Conservation (phyloP, 768 basidiomycete species). For the Leccinellum luteum region DNA sequence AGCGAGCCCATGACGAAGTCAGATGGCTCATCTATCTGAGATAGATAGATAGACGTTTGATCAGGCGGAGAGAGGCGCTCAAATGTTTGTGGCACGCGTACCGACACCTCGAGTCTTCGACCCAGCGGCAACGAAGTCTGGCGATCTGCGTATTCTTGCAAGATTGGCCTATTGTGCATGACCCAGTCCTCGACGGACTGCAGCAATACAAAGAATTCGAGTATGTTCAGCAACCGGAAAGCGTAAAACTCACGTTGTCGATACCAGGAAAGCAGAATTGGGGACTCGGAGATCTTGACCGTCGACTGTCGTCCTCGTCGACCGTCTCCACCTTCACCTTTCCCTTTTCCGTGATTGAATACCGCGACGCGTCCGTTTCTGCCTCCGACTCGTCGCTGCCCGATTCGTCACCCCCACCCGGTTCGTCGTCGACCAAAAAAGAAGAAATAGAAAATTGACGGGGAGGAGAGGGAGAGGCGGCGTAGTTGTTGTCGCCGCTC, state of each 20-base stretch:
- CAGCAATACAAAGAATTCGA: background rate
- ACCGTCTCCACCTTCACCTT: conserved; percentile 9
- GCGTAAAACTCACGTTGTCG: conserved; percentile 6
- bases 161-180: conserved; percentile 18
- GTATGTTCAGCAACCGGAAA: background rate
- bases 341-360: conserved; percentile 6
- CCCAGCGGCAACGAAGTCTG: conserved; percentile 27
- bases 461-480: conserved; percentile 1
- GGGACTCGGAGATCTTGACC: conserved; percentile 1
- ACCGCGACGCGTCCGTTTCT: background rate
- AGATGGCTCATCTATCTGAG: conserved; percentile 25
- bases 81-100: background rate
- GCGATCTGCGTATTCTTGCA: conserved; percentile 29
- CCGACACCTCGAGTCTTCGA: conserved; percentile 23
- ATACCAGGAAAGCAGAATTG: background rate
- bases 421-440: background rate
- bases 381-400: background rate
- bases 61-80: conserved; percentile 1
- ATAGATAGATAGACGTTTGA: background rate
- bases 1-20: conserved; percentile 24
- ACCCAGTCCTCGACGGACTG: conserved; percentile 25
- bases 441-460: background rate
- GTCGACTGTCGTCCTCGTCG: background rate
- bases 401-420: background rate
- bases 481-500: background rate